Evolutionary conservation across 225 moss, liverwort and hornwort species (phyloP).

Genomic region (Pseudoscleropodium purum): DNA sequence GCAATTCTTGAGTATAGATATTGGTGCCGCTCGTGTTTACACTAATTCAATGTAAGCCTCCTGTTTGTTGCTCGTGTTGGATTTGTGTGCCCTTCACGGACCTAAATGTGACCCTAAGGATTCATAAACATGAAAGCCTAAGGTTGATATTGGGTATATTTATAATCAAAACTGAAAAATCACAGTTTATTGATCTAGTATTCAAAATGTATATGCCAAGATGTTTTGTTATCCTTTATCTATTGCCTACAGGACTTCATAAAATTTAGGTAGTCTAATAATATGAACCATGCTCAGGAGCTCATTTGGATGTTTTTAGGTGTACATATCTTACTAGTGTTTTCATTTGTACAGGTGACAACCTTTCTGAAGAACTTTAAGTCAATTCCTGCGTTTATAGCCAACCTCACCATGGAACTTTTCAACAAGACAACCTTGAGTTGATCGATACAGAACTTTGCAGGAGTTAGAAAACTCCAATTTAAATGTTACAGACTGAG

Average conservation of each 20-base stretch:
- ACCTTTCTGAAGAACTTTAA: constrained; percentile 93
- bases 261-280: neutral
- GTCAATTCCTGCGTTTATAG: constrained; percentile 88
- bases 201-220: neutral
- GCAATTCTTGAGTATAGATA: neutral
- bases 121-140: neutral
- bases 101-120: neutral
- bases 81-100: neutral
- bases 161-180: neutral
- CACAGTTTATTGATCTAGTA: neutral
- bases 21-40: neutral
- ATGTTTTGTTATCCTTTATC: neutral
- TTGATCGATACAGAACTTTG: constrained; percentile 13
- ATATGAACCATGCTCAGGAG: neutral
- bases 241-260: neutral
- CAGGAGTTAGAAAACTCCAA: neutral
- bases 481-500: neutral
- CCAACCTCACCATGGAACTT: constrained; percentile 92
- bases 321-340: neutral
- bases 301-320: neutral
- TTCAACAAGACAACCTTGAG: constrained; percentile 91
- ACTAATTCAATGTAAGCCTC: neutral
- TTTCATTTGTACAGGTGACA: constrained; percentile 53
- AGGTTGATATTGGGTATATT: neutral
- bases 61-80: neutral